A percentile compares a stretch with the other conserved stretches of the same genome.
Evolutionary conservation across 345 rosid species (phyloP).

Genomic region (Gossypium arboreum): DNA sequence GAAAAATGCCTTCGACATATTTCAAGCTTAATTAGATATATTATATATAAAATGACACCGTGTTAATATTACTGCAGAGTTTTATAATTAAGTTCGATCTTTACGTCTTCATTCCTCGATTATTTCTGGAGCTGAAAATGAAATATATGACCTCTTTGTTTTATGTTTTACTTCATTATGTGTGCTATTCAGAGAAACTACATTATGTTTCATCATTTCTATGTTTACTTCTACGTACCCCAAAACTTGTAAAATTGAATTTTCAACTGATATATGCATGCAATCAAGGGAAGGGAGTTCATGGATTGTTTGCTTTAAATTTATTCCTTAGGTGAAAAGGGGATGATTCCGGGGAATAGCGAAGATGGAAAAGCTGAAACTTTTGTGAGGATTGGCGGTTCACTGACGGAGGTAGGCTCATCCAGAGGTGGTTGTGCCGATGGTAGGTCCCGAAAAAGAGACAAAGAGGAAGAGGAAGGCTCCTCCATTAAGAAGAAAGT

Average conservation of each 20-base stretch:
- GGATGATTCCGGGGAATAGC: background rate
- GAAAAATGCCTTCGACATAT: too few relatives aligned
- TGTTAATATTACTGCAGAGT: too few relatives aligned
- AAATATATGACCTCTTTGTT: too few relatives aligned
- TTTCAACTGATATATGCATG: too few relatives aligned
- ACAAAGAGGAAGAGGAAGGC: background rate
- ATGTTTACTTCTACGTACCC: background rate
- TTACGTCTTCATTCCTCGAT: too few relatives aligned
- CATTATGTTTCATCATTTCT: background rate
- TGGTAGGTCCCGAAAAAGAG: background rate
- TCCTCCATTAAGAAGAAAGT: background rate
- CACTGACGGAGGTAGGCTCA: background rate
- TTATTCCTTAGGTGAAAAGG: background rate
- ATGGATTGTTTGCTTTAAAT: background rate
- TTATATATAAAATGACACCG: too few relatives aligned
- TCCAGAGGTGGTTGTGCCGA: background rate
- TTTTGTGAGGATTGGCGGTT: background rate
- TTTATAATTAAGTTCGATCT: too few relatives aligned
- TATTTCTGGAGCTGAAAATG: too few relatives aligned
- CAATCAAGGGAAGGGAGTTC: too few relatives aligned
- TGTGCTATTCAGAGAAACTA: background rate
- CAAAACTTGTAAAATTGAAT: too few relatives aligned
- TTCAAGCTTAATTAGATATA: too few relatives aligned
- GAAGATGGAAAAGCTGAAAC: background rate
- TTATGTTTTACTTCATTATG: background rate